Percentiles rank a stretch among this genome's conserved stretches.
phyloP scores from a whole-genome alignment of 306 rosid species.

The Prunus fruticosa region DNA sequence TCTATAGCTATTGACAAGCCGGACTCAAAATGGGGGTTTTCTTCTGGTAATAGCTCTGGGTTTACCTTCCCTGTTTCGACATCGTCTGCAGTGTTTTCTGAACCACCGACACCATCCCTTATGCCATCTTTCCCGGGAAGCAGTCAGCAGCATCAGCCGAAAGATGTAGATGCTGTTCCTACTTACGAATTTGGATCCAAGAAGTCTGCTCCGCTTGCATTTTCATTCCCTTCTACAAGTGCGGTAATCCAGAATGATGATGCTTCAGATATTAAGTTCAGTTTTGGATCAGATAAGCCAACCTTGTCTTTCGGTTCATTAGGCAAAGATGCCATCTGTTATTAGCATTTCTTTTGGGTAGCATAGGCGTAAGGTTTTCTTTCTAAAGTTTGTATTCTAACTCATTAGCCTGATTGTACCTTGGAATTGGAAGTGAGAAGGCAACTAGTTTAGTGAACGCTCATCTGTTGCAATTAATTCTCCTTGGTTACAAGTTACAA shows the following conservation, averaged over 20 bases:
- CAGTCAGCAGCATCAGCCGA: slow-evolving; percentile 28
- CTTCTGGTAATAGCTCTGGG: slow-evolving; percentile 54
- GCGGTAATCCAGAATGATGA: slow-evolving; percentile 35
- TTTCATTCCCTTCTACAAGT: slow-evolving; percentile 74
- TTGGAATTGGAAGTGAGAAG: neutral
- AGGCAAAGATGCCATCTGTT: slow-evolving; percentile 54
- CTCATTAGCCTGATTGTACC: neutral
- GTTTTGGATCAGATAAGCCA: slow-evolving; percentile 61
- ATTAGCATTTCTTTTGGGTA: slow-evolving; percentile 18
- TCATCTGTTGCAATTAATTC: too few relatives aligned
- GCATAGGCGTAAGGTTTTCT: neutral
- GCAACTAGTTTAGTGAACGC: neutral
- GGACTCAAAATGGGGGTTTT: slow-evolving; percentile 47
- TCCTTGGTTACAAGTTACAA: too few relatives aligned
- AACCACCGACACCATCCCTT: slow-evolving; percentile 84
- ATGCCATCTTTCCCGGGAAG: slow-evolving; percentile 46
- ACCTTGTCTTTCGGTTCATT: slow-evolving; percentile 53
- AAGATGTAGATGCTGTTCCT: slow-evolving; percentile 38
- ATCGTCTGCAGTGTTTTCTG: slow-evolving; percentile 45
- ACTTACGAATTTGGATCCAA: slow-evolving; percentile 57
- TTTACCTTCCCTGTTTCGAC: slow-evolving; percentile 82
- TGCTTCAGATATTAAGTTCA: slow-evolving; percentile 49
- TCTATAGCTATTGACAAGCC: slow-evolving; percentile 64
- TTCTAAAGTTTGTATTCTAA: neutral
- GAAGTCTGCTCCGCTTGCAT: slow-evolving; percentile 47